Evolutionary conservation across 345 rosid genomes (phyloP).

Genomic region (Erodium maritimum): DNA sequence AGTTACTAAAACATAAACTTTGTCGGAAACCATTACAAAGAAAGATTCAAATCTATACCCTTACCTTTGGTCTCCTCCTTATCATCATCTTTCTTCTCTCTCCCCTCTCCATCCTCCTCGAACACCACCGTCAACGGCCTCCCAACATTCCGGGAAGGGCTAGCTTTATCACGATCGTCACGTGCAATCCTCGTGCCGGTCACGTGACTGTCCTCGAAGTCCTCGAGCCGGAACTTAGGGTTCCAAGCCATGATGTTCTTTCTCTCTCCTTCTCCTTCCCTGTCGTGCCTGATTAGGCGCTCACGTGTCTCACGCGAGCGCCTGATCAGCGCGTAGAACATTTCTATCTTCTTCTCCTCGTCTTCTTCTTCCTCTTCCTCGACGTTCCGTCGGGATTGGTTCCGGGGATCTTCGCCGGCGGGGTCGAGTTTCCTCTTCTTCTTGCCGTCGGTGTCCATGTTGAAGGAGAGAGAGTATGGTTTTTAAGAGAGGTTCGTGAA

Average conservation of each 20-base stretch:
- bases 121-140: background rate
- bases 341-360: slow-evolving; percentile 39
- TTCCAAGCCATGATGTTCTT: slow-evolving; percentile 15
- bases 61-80: background rate
- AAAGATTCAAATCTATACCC: background rate
- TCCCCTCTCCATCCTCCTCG: background rate
- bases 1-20: too few relatives aligned
- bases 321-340: slow-evolving; percentile 42
- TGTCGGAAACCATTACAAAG: background rate
- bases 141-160: background rate
- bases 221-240: slow-evolving; percentile 39
- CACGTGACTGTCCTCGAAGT: slow-evolving; percentile 20
- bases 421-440: slow-evolving; percentile 33
- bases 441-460: slow-evolving; percentile 23
- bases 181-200: background rate
- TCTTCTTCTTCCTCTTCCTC: slow-evolving; percentile 14
- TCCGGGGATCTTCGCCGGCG: background rate
- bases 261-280: slow-evolving; percentile 6
- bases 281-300: slow-evolving; percentile 3
- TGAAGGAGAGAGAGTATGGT: background rate
- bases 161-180: background rate
- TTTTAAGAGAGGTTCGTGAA: background rate
- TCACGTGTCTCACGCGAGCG: slow-evolving; percentile 32
- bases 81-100: background rate
- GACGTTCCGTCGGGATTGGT: background rate